Percentiles rank a stretch among this genome's conserved stretches.
Conservation (phyloP, 805 yeast species). For the Candida lessepsii region DNA sequence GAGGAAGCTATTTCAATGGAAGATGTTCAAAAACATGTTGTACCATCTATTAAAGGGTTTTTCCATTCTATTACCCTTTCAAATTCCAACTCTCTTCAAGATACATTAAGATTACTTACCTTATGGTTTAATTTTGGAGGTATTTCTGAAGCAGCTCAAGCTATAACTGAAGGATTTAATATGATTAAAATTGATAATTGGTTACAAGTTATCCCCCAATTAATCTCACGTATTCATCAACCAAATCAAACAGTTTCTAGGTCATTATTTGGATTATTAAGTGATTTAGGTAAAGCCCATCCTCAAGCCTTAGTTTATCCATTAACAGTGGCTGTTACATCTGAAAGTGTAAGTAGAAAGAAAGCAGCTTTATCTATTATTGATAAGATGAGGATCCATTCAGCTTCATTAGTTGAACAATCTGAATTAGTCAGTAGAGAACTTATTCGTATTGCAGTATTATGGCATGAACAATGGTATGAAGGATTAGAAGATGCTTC, state of each 20-base stretch:
- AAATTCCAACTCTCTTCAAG: constrained; percentile 84
- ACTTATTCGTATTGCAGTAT: constrained; percentile 87
- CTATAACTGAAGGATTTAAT: constrained; percentile 86
- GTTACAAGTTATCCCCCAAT: constrained; percentile 93
- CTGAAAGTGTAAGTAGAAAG: constrained; percentile 86
- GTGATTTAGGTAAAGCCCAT: constrained; percentile 90
- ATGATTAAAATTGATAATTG: constrained; percentile 90
- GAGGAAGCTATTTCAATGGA: constrained; percentile 40
- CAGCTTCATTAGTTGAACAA: constrained; percentile 81
- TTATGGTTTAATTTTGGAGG: constrained; percentile 98
- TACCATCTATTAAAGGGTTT: constrained; percentile 94
- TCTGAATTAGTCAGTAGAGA: constrained; percentile 94
- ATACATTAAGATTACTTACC: constrained; percentile 83
- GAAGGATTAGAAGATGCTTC: constrained; percentile 98
- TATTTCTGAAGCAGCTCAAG: constrained; percentile 82
- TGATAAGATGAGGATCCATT: constrained; percentile 88
- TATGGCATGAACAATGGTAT: constrained; percentile 98
- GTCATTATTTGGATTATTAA: constrained; percentile 72
- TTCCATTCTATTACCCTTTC: constrained; percentile 92
- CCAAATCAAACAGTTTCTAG: constrained; percentile 83
- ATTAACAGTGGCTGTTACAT: constrained; percentile 90
- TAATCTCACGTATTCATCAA: constrained; percentile 94
- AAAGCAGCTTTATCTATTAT: constrained; percentile 88
- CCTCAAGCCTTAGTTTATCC: constrained; percentile 98
- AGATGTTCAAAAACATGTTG: constrained; percentile 79